Conservation (phyloP, 306 rosid species). For the Styphnolobium japonicum region DNA sequence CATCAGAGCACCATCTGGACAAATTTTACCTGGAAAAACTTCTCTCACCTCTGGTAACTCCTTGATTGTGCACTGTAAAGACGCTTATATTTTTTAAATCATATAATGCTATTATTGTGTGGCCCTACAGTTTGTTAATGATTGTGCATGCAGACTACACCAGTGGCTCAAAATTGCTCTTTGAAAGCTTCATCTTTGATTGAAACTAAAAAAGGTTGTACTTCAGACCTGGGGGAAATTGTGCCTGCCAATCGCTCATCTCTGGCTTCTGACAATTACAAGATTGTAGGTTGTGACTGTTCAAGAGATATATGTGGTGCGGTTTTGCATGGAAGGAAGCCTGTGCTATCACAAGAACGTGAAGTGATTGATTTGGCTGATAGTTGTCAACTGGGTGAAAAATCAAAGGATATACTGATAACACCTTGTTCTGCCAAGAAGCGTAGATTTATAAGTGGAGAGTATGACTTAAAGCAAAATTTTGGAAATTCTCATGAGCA, state of each 20-base stretch:
- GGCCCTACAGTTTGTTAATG: conserved; percentile 28
- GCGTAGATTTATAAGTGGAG: conserved; percentile 54
- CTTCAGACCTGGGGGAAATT: conserved; percentile 47
- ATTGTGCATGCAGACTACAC: conserved; percentile 49
- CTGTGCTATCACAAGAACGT: conserved; percentile 35
- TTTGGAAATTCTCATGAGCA: conserved; percentile 39
- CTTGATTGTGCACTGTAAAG: conserved; percentile 18
- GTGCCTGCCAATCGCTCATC: conserved; percentile 87
- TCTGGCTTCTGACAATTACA: conserved; percentile 49
- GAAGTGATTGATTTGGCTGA: conserved; percentile 42
- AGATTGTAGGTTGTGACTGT: conserved; percentile 34
- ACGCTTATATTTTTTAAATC: not conserved
- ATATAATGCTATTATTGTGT: conserved; percentile 8
- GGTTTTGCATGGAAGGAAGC: conserved; percentile 39
- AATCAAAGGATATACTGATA: conserved; percentile 31
- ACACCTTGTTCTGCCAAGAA: conserved; percentile 62
- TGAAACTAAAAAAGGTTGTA: conserved; percentile 32
- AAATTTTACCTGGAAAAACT: conserved; percentile 40
- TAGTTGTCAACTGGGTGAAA: conserved; percentile 39
- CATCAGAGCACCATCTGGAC: conserved; percentile 36
- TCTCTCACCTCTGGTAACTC: conserved; percentile 41
- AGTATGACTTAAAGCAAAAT: conserved; percentile 38
- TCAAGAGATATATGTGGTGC: conserved; percentile 34
- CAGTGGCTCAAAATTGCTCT: conserved; percentile 35
- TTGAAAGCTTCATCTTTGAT: conserved; percentile 34